A percentile compares a stretch with the other conserved stretches of the same genome.
Conservation (phyloP, 2,329 filamentous ascomycete species). For the Neopestalotiopsis clavispora region DNA sequence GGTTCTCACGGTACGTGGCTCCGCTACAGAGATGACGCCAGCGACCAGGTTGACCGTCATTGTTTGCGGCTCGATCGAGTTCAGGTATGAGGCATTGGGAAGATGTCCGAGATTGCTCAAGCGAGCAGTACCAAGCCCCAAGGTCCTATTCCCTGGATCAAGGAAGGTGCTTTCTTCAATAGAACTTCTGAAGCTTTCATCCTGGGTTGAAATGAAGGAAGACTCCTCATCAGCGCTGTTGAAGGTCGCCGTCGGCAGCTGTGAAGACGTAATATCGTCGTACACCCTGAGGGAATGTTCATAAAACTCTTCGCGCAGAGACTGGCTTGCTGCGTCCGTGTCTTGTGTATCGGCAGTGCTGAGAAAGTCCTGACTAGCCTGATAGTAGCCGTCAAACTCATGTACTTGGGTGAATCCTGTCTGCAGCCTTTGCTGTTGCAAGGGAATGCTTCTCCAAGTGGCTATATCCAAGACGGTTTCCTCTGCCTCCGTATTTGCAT, state of each 20-base stretch:
- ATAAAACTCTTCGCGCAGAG: conserved; percentile 69
- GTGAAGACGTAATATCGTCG: conserved; percentile 67
- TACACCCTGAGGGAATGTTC: conserved; percentile 78
- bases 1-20: conserved; percentile 71
- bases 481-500: conserved; percentile 26
- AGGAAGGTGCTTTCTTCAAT: conserved; percentile 28
- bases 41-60: conserved; percentile 84
- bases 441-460: conserved; percentile 60
- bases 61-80: conserved; percentile 75
- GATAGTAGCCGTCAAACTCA: conserved; percentile 34
- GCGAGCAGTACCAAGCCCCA: conserved; percentile 38
- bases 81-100: conserved; percentile 69
- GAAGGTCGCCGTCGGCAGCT: conserved; percentile 44
- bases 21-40: conserved; percentile 74
- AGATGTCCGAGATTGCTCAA: conserved; percentile 72
- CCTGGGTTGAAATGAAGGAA: conserved; percentile 43
- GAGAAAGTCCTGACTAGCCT: conserved; percentile 51
- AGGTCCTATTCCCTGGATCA: conserved; percentile 26
- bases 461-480: conserved; percentile 35
- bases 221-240: conserved; percentile 33
- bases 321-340: conserved; percentile 39
- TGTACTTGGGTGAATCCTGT: conserved; percentile 60
- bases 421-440: conserved; percentile 49
- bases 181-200: conserved; percentile 35
- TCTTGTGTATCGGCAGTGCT: conserved; percentile 45